Percentiles rank a stretch among this genome's conserved stretches.
Evolutionary conservation across 1,139 yeast species (phyloP).

Genomic region (Kodamaea anthophila): DNA sequence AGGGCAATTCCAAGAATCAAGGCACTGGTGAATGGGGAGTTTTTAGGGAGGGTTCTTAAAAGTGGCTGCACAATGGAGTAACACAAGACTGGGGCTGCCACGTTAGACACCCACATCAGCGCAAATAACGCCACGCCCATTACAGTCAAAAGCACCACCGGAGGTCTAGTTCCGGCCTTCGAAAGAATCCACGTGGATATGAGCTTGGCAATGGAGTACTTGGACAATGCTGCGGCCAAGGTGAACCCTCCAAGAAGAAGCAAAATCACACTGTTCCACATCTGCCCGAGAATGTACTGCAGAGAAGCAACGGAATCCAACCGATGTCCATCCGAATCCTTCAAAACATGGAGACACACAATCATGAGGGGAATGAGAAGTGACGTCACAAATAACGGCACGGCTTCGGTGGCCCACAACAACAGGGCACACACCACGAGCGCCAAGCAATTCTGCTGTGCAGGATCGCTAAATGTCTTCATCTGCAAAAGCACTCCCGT

Average conservation of each 20-base stretch:
- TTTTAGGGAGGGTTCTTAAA: slow-evolving; percentile 55
- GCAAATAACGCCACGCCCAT: slow-evolving; percentile 66
- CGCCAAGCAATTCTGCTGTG: slow-evolving; percentile 64
- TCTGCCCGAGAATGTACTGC: slow-evolving; percentile 46
- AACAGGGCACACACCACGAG: slow-evolving; percentile 63
- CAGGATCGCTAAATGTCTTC: slow-evolving; percentile 42
- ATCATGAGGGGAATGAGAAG: slow-evolving; percentile 57
- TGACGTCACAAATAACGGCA: slow-evolving; percentile 65
- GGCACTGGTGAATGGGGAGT: slow-evolving; percentile 56
- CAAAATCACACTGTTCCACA: slow-evolving; percentile 76
- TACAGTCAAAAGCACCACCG: slow-evolving; percentile 53
- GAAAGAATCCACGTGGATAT: slow-evolving; percentile 61
- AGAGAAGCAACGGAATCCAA: slow-evolving; percentile 53
- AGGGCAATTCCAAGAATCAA: slow-evolving; percentile 66
- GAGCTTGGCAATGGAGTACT: slow-evolving; percentile 63
- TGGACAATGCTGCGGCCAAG: slow-evolving; percentile 66
- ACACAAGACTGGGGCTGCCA: slow-evolving; percentile 72
- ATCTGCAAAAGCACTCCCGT: slow-evolving; percentile 42
- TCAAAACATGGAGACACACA: slow-evolving; percentile 48
- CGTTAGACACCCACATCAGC: slow-evolving; percentile 77
- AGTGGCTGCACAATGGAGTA: slow-evolving; percentile 63
- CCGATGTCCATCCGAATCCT: slow-evolving; percentile 46
- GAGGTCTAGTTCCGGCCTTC: slow-evolving; percentile 61
- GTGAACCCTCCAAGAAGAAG: slow-evolving; percentile 68
- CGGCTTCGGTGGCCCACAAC: slow-evolving; percentile 69